Conservation (phyloP, 805 yeast species). For the Ogataea parapolymorpha region DNA sequence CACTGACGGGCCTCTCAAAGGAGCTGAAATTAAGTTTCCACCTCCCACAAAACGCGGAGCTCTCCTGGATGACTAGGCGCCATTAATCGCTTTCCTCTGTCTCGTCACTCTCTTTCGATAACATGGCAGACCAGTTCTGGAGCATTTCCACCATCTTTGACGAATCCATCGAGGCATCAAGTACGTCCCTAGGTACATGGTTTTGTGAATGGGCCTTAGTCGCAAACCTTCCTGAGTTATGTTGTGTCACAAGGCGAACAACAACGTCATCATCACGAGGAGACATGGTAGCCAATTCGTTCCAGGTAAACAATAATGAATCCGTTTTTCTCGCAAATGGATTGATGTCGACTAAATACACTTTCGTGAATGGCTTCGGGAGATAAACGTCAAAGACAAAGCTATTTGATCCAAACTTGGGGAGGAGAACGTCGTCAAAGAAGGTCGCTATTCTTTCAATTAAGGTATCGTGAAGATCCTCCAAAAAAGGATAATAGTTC, state of each 20-base stretch:
- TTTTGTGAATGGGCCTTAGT: slow-evolving; percentile 82
- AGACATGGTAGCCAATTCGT: slow-evolving; percentile 52
- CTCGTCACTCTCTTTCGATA: slow-evolving; percentile 20
- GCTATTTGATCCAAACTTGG: slow-evolving; percentile 49
- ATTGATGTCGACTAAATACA: slow-evolving; percentile 78
- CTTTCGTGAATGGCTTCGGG: slow-evolving; percentile 66
- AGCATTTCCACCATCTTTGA: slow-evolving; percentile 68
- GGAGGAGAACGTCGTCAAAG: slow-evolving; percentile 44
- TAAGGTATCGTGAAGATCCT: slow-evolving; percentile 47
- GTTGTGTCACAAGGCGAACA: slow-evolving; percentile 64
- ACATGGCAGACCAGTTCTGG: slow-evolving; percentile 46
- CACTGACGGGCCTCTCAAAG: slow-evolving; percentile 41
- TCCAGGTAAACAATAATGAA: slow-evolving; percentile 77
- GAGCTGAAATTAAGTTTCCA: slow-evolving; percentile 42
- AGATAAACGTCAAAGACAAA: slow-evolving; percentile 81
- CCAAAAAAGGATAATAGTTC: slow-evolving; percentile 73
- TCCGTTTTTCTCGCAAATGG: slow-evolving; percentile 82
- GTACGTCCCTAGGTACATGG: slow-evolving; percentile 87
- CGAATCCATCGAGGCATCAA: slow-evolving; percentile 75
- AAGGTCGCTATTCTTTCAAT: slow-evolving; percentile 50
- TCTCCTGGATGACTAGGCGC: background rate
- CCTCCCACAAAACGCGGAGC: slow-evolving; percentile 24
- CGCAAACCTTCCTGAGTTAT: slow-evolving; percentile 73
- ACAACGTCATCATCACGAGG: slow-evolving; percentile 39
- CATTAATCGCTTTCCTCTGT: slow-evolving; percentile 5